Percentiles rank a stretch among this genome's conserved stretches.
These are phyloP conservation scores for Diaporthe amygdali DNA, from an alignment of 2,329 filamentous ascomycete species.

Conservation along the genomic window DNA sequence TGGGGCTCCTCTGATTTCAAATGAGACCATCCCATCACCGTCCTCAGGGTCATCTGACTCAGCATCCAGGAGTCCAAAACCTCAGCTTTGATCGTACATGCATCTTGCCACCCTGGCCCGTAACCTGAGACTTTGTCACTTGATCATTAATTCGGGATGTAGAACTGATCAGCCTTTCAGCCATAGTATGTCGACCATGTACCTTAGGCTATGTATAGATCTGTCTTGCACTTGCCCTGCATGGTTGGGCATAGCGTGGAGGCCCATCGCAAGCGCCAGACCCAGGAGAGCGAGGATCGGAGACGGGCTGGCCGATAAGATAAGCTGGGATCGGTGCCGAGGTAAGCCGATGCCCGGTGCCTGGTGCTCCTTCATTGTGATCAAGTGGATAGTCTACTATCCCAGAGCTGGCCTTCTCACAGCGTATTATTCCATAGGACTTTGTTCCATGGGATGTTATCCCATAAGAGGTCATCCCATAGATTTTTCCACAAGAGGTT, in stretches of 20 bases:
- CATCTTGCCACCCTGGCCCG: not conserved
- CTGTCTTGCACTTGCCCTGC: not conserved
- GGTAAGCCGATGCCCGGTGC: not conserved
- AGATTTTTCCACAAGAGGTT: too few species aligned
- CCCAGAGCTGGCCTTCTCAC: too few species aligned
- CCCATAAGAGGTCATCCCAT: too few species aligned
- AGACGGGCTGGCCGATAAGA: conserved; percentile 10
- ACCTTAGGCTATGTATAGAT: too few species aligned
- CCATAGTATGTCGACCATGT: not conserved
- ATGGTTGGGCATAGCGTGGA: too few species aligned
- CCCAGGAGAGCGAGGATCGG: not conserved
- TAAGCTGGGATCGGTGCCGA: conserved; percentile 9
- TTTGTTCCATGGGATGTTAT: too few species aligned
- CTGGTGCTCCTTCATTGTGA: not conserved
- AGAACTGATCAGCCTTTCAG: too few species aligned
- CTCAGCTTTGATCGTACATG: not conserved
- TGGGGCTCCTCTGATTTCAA: conserved; percentile 10
- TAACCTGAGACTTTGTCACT: not conserved
- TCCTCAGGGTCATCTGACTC: conserved; percentile 6
- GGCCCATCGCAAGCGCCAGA: not conserved
- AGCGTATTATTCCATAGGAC: too few species aligned
- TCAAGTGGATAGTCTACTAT: too few species aligned
- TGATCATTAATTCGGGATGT: not conserved
- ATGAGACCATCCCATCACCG: conserved; percentile 3
- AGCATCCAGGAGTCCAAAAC: not conserved